Conservation (phyloP, 257 asterid genomes). For the Pogostemon cablin region DNA sequence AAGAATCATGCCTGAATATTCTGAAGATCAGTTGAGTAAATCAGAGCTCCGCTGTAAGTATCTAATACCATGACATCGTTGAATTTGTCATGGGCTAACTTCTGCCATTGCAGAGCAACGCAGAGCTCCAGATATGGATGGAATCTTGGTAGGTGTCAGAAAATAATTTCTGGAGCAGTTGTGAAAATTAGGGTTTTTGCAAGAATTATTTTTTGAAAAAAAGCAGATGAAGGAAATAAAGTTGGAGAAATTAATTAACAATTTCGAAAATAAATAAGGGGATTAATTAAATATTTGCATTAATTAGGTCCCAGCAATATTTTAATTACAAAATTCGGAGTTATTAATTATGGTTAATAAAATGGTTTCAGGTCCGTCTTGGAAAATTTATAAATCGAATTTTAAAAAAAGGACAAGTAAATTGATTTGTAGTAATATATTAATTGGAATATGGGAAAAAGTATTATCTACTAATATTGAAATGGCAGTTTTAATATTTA, state of each 20-base stretch:
- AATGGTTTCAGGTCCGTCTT: conserved; percentile 86
- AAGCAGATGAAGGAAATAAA: conserved; percentile 42
- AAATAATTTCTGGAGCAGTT: conserved; percentile 12
- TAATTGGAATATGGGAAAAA: conserved; percentile 33
- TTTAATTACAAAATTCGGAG: conserved; percentile 60
- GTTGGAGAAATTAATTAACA: conserved; percentile 35
- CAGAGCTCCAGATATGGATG: conserved; percentile 41
- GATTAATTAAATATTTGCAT: conserved; percentile 39
- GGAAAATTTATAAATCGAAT: conserved; percentile 59
- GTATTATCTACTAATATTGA: conserved; percentile 33
- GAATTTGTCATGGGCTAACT: conserved; percentile 30
- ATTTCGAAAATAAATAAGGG: conserved; percentile 25
- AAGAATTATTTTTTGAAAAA: conserved; percentile 31
- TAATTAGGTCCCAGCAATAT: conserved; percentile 54
- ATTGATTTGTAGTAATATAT: conserved; percentile 45
- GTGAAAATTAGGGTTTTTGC: conserved; percentile 64
- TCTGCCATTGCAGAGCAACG: conserved; percentile 54
- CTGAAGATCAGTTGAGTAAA: conserved; percentile 48
- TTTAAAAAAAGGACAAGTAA: conserved; percentile 45
- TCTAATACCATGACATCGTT: conserved; percentile 31
- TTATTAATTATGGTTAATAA: conserved; percentile 79
- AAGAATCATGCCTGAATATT: conserved; percentile 40
- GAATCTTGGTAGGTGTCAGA: conserved; percentile 34
- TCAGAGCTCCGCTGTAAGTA: conserved; percentile 39
- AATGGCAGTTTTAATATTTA: conserved; percentile 50